Evolutionary conservation across 345 rosid species (phyloP).

Genomic region (Acer saccharum): DNA sequence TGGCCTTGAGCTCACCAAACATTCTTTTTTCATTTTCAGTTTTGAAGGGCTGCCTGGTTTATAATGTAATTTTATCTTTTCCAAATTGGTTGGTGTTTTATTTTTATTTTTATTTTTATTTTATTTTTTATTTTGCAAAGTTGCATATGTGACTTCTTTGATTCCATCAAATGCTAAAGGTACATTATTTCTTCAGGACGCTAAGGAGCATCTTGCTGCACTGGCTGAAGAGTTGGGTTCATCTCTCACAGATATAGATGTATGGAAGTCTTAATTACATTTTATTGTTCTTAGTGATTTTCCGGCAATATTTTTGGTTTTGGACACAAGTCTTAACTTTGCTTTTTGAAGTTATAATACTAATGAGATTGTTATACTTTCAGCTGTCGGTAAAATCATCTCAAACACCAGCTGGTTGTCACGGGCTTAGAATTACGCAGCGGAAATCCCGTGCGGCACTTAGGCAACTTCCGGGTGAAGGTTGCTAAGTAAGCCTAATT

Average conservation of each 20-base stretch:
- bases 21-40: neutral
- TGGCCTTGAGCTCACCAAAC: neutral
- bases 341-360: slow-evolving; percentile 18
- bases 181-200: slow-evolving; percentile 62
- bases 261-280: slow-evolving; percentile 36
- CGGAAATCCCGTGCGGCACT: no score
- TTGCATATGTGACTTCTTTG: neutral
- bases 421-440: no score
- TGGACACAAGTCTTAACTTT: neutral
- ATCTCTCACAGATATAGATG: slow-evolving; percentile 88
- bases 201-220: slow-evolving; percentile 95
- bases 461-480: no score
- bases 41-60: neutral
- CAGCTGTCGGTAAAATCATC: slow-evolving; percentile 81
- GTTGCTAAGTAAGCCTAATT: no score
- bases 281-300: slow-evolving; percentile 26
- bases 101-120: neutral
- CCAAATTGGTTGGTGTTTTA: neutral
- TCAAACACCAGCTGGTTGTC: slow-evolving; percentile 56
- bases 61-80: neutral
- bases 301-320: neutral
- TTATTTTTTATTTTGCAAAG: neutral
- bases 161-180: slow-evolving; percentile 19
- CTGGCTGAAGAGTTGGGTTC: slow-evolving; percentile 91
- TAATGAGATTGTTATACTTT: slow-evolving; percentile 40